Conservation (phyloP, 345 rosid genomes). For the Sisymbrium irio region DNA sequence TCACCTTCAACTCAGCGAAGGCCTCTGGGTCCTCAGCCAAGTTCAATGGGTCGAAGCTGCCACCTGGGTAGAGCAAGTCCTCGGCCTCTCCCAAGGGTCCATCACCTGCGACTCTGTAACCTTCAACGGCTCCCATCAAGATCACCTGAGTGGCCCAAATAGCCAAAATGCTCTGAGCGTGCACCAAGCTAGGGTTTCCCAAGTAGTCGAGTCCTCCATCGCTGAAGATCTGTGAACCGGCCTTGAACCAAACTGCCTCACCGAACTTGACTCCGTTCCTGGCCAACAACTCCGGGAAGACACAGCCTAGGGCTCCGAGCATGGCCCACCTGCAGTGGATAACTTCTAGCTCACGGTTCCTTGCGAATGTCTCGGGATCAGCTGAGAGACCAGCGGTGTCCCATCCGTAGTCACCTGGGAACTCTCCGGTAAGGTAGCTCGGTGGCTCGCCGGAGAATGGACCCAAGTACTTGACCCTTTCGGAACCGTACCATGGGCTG, state of each 20-base stretch:
- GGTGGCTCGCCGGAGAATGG: slow-evolving; percentile 57
- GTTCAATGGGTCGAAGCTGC: slow-evolving; percentile 52
- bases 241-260: slow-evolving; percentile 89
- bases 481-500: slow-evolving; percentile 72
- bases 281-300: slow-evolving; percentile 54
- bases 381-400: slow-evolving; percentile 54
- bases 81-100: slow-evolving; percentile 50
- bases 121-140: slow-evolving; percentile 85
- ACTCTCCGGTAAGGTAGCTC: slow-evolving; percentile 70
- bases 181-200: slow-evolving; percentile 80
- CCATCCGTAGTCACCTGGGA: slow-evolving; percentile 71
- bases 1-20: slow-evolving; percentile 74
- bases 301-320: slow-evolving; percentile 55
- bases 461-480: slow-evolving; percentile 79
- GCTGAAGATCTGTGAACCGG: slow-evolving; percentile 79
- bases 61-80: slow-evolving; percentile 48
- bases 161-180: slow-evolving; percentile 77
- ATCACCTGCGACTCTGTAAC: slow-evolving; percentile 63
- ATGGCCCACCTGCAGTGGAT: slow-evolving; percentile 52
- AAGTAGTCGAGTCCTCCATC: slow-evolving; percentile 80
- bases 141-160: slow-evolving; percentile 73
- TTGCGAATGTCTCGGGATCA: slow-evolving; percentile 63
- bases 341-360: slow-evolving; percentile 50
- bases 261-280: slow-evolving; percentile 78
- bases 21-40: slow-evolving; percentile 82